Evolutionary conservation across 1,284 basidiomycete genomes (phyloP).

Genomic region (Lignosus rhinocerotis): DNA sequence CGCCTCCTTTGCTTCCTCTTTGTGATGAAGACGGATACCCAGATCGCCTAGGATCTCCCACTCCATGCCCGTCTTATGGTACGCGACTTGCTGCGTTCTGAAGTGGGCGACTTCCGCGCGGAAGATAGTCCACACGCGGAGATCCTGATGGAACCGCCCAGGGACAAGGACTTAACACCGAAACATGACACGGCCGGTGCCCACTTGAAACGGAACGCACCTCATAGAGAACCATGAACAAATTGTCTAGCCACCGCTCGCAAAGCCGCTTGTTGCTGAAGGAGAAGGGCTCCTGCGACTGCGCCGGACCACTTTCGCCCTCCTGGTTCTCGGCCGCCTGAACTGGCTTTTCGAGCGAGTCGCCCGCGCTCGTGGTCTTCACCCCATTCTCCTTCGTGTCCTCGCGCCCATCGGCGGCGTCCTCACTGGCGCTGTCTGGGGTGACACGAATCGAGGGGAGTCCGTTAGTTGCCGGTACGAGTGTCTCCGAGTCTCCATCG

Average conservation of each 20-base stretch:
- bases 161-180: not conserved
- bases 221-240: conserved; percentile 99
- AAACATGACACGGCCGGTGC: not conserved
- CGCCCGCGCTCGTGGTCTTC: conserved; percentile 24
- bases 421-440: conserved; percentile 62
- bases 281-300: conserved; percentile 70
- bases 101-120: conserved; percentile 98
- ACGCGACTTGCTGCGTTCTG: conserved; percentile 96
- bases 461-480: conserved; percentile 30
- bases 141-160: conserved; percentile 58
- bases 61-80: conserved; percentile 94
- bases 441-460: conserved; percentile 93
- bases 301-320: conserved; percentile 39
- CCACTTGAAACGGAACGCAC: conserved; percentile 39
- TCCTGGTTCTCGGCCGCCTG: conserved; percentile 52
- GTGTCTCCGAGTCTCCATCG: conserved; percentile 28
- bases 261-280: conserved; percentile 97
- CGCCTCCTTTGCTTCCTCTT: conserved; percentile 97
- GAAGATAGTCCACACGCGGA: conserved; percentile 99
- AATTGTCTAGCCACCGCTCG: conserved; percentile 96
- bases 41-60: conserved; percentile 99
- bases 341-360: conserved; percentile 58
- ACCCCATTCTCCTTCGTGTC: conserved; percentile 30
- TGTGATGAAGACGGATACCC: conserved; percentile 89
- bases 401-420: conserved; percentile 33